phyloP scores from a whole-genome alignment of 257 asterid species.

The Solanum megistacrolobum region DNA sequence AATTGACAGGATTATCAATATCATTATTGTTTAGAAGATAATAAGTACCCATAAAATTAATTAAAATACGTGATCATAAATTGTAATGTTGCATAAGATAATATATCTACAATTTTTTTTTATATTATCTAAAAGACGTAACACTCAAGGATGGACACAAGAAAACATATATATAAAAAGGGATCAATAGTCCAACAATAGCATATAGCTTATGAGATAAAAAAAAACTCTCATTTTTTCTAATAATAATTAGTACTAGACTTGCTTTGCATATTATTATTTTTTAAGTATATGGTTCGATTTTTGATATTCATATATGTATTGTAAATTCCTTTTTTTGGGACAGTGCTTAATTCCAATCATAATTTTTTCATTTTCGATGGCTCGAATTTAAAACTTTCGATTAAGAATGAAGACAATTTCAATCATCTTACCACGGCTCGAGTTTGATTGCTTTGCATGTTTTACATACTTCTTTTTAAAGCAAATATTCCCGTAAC shows the following conservation, averaged over 20 bases:
- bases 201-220: not conserved
- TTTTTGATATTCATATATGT: not conserved
- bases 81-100: not conserved
- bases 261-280: not conserved
- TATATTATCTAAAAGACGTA: not conserved
- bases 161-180: no score
- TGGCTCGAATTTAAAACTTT: not conserved
- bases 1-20: not conserved
- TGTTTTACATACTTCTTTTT: not conserved
- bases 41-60: not conserved
- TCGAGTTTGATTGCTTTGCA: not conserved
- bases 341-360: not conserved
- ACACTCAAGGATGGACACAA: not conserved
- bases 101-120: not conserved
- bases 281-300: not conserved
- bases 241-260: not conserved
- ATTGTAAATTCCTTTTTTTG: no score
- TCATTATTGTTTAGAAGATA: no score
- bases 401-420: not conserved
- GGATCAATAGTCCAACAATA: not conserved
- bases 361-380: fast-evolving
- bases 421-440: not conserved
- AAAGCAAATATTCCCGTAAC: not conserved
- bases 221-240: not conserved
- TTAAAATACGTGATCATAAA: not conserved